Percentiles rank a stretch among this genome's conserved stretches.
phyloP scores from a whole-genome alignment of 768 basidiomycete genomes.

The Boletellus ananiceps region DNA sequence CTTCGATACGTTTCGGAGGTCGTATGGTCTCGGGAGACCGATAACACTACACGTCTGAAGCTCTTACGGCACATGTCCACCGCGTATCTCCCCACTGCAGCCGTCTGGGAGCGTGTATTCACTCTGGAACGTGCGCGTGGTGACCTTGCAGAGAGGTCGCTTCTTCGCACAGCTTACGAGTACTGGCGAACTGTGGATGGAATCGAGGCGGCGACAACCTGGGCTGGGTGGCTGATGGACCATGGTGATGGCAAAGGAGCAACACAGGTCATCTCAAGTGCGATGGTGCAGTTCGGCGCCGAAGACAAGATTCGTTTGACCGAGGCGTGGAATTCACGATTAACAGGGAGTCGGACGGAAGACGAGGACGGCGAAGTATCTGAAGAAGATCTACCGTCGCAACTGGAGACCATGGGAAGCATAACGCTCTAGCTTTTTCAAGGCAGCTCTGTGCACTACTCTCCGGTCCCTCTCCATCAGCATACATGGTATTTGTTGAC shows the following conservation, averaged over 20 bases:
- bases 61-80: slow-evolving; percentile 39
- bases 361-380: slow-evolving; percentile 8
- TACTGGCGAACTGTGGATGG: slow-evolving; percentile 39
- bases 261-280: slow-evolving; percentile 33
- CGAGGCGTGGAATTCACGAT: slow-evolving; percentile 31
- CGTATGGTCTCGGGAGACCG: slow-evolving; percentile 19
- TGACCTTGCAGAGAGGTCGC: slow-evolving; percentile 13
- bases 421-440: neutral
- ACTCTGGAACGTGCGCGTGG: slow-evolving; percentile 21
- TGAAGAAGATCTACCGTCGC: slow-evolving; percentile 13
- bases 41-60: slow-evolving; percentile 18
- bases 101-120: slow-evolving; percentile 45
- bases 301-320: slow-evolving; percentile 33
- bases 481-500: too few species aligned
- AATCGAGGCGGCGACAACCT: slow-evolving; percentile 38
- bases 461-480: too few species aligned
- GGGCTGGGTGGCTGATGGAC: slow-evolving; percentile 45
- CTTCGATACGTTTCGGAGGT: slow-evolving; percentile 40
- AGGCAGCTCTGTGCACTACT: too few species aligned
- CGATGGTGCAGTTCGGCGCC: slow-evolving; percentile 24
- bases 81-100: slow-evolving; percentile 39
- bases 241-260: slow-evolving; percentile 40
- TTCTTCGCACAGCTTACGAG: slow-evolving; percentile 34
- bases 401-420: slow-evolving; percentile 9
- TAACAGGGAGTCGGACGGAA: slow-evolving; percentile 9